phyloP scores from a whole-genome alignment of 352 stramenopile genomes.

The Globisporangium ultimum region DNA sequence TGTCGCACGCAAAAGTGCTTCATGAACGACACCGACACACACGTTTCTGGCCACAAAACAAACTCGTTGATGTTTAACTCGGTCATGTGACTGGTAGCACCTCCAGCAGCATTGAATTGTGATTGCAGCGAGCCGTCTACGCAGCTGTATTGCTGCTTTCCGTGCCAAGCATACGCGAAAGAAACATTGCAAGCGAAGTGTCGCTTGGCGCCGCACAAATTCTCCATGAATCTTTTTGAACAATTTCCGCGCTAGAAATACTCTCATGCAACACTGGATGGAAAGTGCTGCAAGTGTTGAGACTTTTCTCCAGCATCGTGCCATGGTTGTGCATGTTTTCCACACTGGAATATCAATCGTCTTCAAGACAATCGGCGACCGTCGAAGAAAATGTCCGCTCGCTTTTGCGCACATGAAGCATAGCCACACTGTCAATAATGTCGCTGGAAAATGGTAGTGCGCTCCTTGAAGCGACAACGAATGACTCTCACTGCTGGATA shows the following conservation, averaged over 20 bases:
- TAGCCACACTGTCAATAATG: slow-evolving; percentile 41
- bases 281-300: slow-evolving; percentile 17
- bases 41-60: slow-evolving; percentile 14
- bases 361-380: slow-evolving; percentile 29
- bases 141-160: slow-evolving; percentile 21
- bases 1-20: slow-evolving; percentile 20
- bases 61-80: slow-evolving; percentile 20
- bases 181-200: slow-evolving; percentile 37
- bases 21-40: slow-evolving; percentile 13
- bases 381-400: slow-evolving; percentile 32
- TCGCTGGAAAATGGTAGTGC: slow-evolving; percentile 31
- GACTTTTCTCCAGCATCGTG: slow-evolving; percentile 23
- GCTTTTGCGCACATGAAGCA: slow-evolving; percentile 22
- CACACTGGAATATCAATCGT: slow-evolving; percentile 39
- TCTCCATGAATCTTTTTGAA: slow-evolving; percentile 21
- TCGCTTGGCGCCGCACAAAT: slow-evolving; percentile 17
- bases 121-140: slow-evolving; percentile 23
- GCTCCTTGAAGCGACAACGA: slow-evolving; percentile 5
- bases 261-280: slow-evolving; percentile 36
- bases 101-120: slow-evolving; percentile 53
- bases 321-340: slow-evolving; percentile 20
- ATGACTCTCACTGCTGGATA: background rate
- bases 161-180: slow-evolving; percentile 38
- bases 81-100: slow-evolving; percentile 21
- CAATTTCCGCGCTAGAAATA: slow-evolving; percentile 22